These are phyloP conservation scores for Mycotypha africana DNA, from an alignment of 371 early-diverging fungal species.

Conservation along the genomic window DNA sequence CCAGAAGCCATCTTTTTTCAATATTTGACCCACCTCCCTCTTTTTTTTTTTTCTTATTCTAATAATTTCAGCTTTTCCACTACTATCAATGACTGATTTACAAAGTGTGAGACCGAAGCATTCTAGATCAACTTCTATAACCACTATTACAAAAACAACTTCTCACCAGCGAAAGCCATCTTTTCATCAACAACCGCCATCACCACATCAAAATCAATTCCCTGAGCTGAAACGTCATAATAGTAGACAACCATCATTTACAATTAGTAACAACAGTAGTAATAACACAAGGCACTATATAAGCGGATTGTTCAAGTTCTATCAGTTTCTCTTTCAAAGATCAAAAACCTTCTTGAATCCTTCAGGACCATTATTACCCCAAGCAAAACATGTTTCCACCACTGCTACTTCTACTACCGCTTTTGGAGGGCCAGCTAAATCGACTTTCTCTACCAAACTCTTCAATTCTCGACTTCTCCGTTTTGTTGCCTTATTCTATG, in stretches of 20 bases:
- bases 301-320: no score
- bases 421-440: constrained; percentile 34
- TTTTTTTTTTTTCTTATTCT: background rate
- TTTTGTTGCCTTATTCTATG: constrained; percentile 31
- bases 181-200: constrained; percentile 3
- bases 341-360: constrained; percentile 23
- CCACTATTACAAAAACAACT: constrained; percentile 14
- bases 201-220: background rate
- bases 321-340: no score
- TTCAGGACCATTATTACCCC: constrained; percentile 33
- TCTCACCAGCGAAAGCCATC: constrained; percentile 23
- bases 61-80: background rate
- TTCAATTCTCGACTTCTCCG: constrained; percentile 22
- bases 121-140: constrained; percentile 20
- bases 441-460: constrained; percentile 6
- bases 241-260: no score
- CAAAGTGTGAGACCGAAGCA: constrained; percentile 17
- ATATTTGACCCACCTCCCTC: background rate
- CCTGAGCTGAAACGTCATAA: no score
- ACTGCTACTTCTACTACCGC: constrained; percentile 17
- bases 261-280: no score
- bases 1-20: no score
- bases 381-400: constrained; percentile 35
- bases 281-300: no score
- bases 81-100: constrained; percentile 15